phyloP scores from a whole-genome alignment of 208 protist species.

The Wallacemonas collosoma region DNA sequence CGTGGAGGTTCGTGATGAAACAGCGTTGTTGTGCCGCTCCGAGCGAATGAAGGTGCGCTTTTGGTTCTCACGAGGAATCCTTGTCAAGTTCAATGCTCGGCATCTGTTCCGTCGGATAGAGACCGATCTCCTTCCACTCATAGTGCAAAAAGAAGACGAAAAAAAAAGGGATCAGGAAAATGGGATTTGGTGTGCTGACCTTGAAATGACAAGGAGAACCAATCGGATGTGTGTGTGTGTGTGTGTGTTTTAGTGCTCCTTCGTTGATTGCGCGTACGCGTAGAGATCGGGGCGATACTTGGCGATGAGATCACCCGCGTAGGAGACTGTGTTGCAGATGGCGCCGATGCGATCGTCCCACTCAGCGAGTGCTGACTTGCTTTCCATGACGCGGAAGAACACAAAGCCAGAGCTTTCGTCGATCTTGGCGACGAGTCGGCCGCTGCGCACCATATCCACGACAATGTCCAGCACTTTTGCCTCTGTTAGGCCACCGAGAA shows the following conservation, averaged over 20 bases:
- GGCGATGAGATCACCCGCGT: conserved; percentile 32
- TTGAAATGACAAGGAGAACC: background rate
- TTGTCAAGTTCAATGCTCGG: too few species aligned
- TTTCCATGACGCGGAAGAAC: conserved; percentile 34
- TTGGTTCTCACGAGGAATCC: too few species aligned
- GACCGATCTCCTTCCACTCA: too few species aligned
- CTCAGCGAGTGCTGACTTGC: conserved; percentile 22
- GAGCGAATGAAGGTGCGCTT: too few species aligned
- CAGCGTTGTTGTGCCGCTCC: too few species aligned
- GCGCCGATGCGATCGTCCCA: conserved; percentile 35
- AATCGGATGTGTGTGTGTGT: background rate
- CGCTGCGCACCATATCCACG: conserved; percentile 90
- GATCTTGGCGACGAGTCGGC: conserved; percentile 53
- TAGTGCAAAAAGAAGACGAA: background rate
- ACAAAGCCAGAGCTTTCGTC: conserved; percentile 43
- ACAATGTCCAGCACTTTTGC: conserved; percentile 81
- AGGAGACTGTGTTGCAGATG: conserved; percentile 43
- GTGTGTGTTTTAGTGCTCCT: too few species aligned
- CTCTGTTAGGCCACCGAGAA: conserved; percentile 72
- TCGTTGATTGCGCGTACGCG: conserved; percentile 20
- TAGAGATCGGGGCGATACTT: conserved; percentile 30
- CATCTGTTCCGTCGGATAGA: too few species aligned
- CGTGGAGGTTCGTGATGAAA: too few species aligned
- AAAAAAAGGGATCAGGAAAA: conserved; percentile 7
- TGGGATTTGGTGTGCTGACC: background rate